Base-by-base conservation (phyloP, 23 red algal species). In the Gracilariopsis chorda region DNA sequence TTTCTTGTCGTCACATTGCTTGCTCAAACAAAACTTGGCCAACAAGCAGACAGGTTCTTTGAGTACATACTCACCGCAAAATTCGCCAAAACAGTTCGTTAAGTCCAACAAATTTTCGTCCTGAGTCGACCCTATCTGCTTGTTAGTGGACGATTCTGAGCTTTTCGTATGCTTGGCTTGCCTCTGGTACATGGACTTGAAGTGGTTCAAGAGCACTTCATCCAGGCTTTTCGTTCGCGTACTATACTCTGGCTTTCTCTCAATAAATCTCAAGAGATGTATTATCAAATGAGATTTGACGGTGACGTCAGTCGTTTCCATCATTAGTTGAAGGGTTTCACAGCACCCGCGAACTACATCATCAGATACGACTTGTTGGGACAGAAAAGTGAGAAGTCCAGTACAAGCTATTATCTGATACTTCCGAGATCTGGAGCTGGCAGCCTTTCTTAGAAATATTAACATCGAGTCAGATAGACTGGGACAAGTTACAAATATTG, bases 401-500 rank as follows among this genome's bases (percentile, higher is more conserved):
- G 76, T 43, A 45, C 76, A 80, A 21, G 48, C 76, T 53, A 80
- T 43, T 19, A 57, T 9, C 52, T 80, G 76, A 33, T 48, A 59
- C 34, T 59, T 59, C 20, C 52, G 76, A 57, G 48, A 36, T 48
- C 76, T 57, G 16, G 48, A 80, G 35, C 48, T 48, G 0, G 48
- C 27, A 20, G 52, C 76, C 76, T 80, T 80, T 53, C 76, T 35
- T 48, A 80, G 19, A 28, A 48, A 80, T 48, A 80, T 80, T 57
- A 80, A 21, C 48, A 80, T 42, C 23, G 48, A 80, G 17, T 80
- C 76, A 80, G 52, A 48, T 80, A 80, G 52, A 57, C 23, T 80
- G 25, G 76, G 76, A 47, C 48, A 53, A 48, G 48, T 80, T 80
- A 80, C 76, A 57, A 59, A 53, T 53, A 58, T 59, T 80, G 76